Conservation (phyloP, 2,329 filamentous ascomycete species). For the Penicillium sp. region DNA sequence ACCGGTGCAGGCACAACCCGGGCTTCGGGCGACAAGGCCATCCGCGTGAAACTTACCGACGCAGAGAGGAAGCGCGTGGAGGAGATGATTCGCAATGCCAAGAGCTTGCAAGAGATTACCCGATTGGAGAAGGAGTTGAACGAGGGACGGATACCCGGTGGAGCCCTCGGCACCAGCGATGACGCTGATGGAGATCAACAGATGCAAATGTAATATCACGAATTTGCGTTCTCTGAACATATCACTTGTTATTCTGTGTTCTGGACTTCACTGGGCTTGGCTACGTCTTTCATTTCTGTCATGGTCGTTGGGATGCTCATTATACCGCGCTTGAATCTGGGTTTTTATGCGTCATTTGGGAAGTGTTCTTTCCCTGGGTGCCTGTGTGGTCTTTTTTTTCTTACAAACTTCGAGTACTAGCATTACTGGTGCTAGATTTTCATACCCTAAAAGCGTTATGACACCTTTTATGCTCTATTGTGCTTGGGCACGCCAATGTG, state of each 20-base stretch:
- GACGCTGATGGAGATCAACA: conserved; percentile 36
- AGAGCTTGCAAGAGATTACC: conserved; percentile 87
- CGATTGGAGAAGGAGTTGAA: conserved; percentile 88
- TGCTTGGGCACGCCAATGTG: not conserved
- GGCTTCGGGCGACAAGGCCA: conserved; percentile 61
- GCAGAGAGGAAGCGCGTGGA: conserved; percentile 84
- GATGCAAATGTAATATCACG: conserved; percentile 43
- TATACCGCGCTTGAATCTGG: conserved; percentile 16
- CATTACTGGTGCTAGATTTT: conserved; percentile 15
- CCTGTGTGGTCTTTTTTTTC: conserved; percentile 6
- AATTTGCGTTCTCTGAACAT: conserved; percentile 15
- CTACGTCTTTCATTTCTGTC: conserved; percentile 12
- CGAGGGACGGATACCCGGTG: conserved; percentile 81
- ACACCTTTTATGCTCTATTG: not conserved
- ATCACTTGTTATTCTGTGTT: conserved; percentile 12
- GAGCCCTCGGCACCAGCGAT: conserved; percentile 48
- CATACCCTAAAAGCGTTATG: conserved; percentile 16
- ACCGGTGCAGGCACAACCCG: conserved; percentile 43
- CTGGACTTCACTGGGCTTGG: conserved; percentile 15
- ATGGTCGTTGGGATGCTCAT: conserved; percentile 18
- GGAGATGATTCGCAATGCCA: conserved; percentile 85
- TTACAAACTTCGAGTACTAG: conserved; percentile 11
- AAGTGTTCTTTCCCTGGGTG: conserved; percentile 15
- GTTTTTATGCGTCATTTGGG: conserved; percentile 15
- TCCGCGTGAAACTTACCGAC: conserved; percentile 82